Percentiles rank a stretch among this genome's conserved stretches.
These are phyloP conservation scores for Termitomyces sp. DNA, from an alignment of 768 basidiomycete genomes.

Conservation along the genomic window DNA sequence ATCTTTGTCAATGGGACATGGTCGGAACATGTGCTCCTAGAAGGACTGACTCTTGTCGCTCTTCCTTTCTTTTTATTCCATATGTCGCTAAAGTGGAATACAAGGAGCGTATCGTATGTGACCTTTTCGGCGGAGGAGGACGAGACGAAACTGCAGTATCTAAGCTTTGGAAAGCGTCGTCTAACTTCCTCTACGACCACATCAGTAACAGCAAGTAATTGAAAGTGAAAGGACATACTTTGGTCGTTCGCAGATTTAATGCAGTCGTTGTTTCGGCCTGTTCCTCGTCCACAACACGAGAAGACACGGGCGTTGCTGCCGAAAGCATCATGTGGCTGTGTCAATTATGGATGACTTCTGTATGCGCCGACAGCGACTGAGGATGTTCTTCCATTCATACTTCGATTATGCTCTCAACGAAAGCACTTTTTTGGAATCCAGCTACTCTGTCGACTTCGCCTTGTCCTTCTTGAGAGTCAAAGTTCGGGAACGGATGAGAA, in stretches of 20 bases:
- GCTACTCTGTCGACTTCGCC: not conserved
- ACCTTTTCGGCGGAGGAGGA: conserved; percentile 47
- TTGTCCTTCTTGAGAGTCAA: not conserved
- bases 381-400: not conserved
- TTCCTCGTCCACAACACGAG: not conserved
- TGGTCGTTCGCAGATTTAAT: conserved; percentile 9
- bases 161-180: conserved; percentile 70
- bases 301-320: not conserved
- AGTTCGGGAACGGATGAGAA: not conserved
- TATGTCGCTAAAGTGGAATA: conserved; percentile 81
- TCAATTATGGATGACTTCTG: no score
- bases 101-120: conserved; percentile 48
- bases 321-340: not conserved
- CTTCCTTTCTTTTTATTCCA: conserved; percentile 52
- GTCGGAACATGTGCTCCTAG: conserved; percentile 4
- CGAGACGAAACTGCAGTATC: conserved; percentile 54
- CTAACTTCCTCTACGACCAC: conserved; percentile 60
- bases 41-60: conserved; percentile 21
- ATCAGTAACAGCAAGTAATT: not conserved
- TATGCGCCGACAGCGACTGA: no score
- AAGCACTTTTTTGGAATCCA: not conserved
- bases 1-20: not conserved
- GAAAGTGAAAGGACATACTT: conserved; percentile 3
- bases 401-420: not conserved
- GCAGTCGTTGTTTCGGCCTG: not conserved